Conservation (phyloP, 2,329 filamentous ascomycete species). For the Sporothrix pseudoabietina region DNA sequence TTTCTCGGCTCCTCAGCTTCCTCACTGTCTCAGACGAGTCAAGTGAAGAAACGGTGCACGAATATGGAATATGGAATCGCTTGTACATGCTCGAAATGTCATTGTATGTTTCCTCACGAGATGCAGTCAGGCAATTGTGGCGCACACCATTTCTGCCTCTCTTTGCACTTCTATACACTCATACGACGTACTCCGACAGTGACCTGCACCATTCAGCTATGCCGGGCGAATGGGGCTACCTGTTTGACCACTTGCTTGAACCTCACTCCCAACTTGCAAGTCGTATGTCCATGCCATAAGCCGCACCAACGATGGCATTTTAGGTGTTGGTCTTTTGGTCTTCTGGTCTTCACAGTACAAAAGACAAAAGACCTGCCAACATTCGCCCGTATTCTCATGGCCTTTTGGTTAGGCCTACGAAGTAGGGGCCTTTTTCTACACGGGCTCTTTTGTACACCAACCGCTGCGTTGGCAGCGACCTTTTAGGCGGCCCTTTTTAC, state of each 20-base stretch:
- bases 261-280: neutral
- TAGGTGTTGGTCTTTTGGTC: neutral
- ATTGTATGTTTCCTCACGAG: neutral
- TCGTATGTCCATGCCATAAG: slow-evolving; percentile 5
- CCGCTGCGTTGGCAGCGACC: neutral
- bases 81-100: neutral
- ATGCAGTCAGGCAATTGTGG: neutral
- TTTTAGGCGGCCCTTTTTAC: neutral
- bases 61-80: slow-evolving; percentile 1
- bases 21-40: neutral
- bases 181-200: neutral
- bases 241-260: neutral
- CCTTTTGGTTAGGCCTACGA: neutral
- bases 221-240: slow-evolving; percentile 11
- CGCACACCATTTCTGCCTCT: neutral
- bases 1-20: neutral
- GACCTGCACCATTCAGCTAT: neutral
- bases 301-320: neutral
- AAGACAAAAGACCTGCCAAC: neutral
- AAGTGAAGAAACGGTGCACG: neutral
- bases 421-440: neutral
- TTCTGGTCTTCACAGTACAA: neutral
- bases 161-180: neutral
- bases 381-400: neutral
- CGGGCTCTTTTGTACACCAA: neutral